phyloP scores from a whole-genome alignment of 441 rosid species.

The Theobroma grandiflorum region DNA sequence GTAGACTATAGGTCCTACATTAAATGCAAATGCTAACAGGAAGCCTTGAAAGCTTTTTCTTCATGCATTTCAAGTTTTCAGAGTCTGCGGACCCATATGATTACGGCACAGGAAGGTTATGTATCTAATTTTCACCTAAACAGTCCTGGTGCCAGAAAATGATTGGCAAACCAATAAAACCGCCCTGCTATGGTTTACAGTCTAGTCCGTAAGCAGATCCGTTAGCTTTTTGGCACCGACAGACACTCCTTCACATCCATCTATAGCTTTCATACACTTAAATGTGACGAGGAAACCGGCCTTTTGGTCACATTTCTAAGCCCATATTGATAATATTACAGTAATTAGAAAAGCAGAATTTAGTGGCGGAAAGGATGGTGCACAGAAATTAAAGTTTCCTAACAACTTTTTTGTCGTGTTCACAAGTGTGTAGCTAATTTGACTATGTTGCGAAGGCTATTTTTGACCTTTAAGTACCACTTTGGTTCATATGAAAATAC shows the following conservation, averaged over 20 bases:
- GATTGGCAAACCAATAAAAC: background rate
- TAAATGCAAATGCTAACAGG: background rate
- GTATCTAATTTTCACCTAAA: background rate
- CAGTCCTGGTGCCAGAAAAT: background rate
- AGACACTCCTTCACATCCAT: too few species aligned
- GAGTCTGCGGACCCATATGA: background rate
- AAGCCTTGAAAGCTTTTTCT: background rate
- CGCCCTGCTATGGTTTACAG: background rate
- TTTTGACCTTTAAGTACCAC: too few species aligned
- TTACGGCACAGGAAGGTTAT: background rate
- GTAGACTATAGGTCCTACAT: background rate
- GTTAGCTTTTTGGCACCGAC: background rate
- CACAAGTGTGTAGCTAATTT: background rate
- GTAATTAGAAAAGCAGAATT: background rate
- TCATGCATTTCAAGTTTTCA: background rate
- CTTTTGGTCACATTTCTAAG: background rate
- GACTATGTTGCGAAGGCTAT: background rate
- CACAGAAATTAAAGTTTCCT: background rate
- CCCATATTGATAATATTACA: background rate
- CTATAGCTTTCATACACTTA: background rate
- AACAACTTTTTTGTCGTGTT: background rate
- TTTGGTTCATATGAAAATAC: background rate
- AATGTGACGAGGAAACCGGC: background rate
- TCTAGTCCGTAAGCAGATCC: background rate
- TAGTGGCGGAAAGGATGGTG: background rate